Conservation (phyloP, 805 yeast species). For the Vanderwaltozyma polyspora region DNA sequence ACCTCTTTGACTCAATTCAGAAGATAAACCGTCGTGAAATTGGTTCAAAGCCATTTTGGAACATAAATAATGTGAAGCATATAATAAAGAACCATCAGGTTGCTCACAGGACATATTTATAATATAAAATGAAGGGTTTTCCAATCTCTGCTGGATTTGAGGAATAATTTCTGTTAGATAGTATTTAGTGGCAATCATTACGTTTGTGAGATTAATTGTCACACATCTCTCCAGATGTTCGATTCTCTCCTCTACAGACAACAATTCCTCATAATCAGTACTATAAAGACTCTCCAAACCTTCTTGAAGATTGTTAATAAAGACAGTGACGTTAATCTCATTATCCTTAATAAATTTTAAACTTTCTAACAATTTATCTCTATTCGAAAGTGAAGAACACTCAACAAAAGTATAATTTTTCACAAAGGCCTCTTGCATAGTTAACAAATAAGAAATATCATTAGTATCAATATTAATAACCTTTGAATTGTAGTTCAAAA, state of each 20-base stretch:
- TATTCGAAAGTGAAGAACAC: constrained; percentile 1
- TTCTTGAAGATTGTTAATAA: constrained; percentile 16
- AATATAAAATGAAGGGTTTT: constrained; percentile 8
- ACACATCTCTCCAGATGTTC: constrained; percentile 6
- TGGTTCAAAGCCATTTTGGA: constrained; percentile 18
- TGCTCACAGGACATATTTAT: constrained; percentile 9
- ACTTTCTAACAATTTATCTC: no score
- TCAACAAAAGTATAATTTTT: constrained; percentile 1
- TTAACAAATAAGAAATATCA: constrained; percentile 1
- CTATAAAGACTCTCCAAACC: constrained; percentile 5
- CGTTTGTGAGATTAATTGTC: constrained; percentile 12
- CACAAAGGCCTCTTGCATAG: not conserved
- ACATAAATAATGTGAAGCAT: constrained; percentile 6
- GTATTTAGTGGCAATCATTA: constrained; percentile 14
- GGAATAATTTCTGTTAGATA: constrained; percentile 8
- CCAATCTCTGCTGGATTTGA: not conserved
- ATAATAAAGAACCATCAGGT: constrained; percentile 1
- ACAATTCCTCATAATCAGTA: not conserved
- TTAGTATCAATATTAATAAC: constrained; percentile 12
- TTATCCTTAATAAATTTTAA: no score
- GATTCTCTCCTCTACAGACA: constrained; percentile 2
- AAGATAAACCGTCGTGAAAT: constrained; percentile 17
- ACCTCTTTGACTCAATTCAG: constrained; percentile 9
- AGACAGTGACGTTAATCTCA: constrained; percentile 6
- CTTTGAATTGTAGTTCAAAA: constrained; percentile 1